Evolutionary conservation across 164 flowering plant species (phyloP).

Genomic region (Annona squamosa): DNA sequence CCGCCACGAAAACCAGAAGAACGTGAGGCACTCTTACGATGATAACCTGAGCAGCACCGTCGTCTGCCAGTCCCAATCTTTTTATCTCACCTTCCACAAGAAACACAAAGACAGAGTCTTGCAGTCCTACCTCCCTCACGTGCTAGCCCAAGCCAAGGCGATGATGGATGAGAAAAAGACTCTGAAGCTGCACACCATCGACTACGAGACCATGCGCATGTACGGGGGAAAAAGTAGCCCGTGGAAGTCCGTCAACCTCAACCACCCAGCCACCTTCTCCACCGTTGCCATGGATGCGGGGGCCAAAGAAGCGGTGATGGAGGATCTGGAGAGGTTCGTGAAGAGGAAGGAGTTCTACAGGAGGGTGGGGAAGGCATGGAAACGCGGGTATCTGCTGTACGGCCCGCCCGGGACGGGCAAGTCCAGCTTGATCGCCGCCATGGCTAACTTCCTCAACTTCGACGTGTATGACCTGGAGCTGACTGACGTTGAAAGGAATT

Average conservation of each 20-base stretch:
- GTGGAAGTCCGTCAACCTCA: constrained; percentile 24
- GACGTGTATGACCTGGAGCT: constrained; percentile 60
- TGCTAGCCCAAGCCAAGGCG: constrained; percentile 18
- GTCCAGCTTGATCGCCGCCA: constrained; percentile 67
- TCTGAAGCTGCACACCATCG: constrained; percentile 25
- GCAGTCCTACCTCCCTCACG: constrained; percentile 29
- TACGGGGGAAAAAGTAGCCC: neutral
- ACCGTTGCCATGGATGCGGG: constrained; percentile 59
- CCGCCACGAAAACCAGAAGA: neutral
- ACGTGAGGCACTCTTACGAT: neutral
- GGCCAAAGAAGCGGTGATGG: constrained; percentile 31
- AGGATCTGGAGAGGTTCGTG: constrained; percentile 45
- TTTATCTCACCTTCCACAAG: constrained; percentile 35
- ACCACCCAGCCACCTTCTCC: constrained; percentile 53
- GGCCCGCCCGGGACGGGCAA: constrained; percentile 83
- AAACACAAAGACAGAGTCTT: constrained; percentile 29
- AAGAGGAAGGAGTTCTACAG: constrained; percentile 44
- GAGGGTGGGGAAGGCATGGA: constrained; percentile 66
- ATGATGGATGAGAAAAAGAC: constrained; percentile 23
- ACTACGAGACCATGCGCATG: constrained; percentile 3
- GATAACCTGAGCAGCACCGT: neutral
- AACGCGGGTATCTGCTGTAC: constrained; percentile 56
- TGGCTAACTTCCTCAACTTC: constrained; percentile 62
- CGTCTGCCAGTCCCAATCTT: constrained; percentile 18
- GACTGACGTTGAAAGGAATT: constrained; percentile 40